Percentiles rank a stretch among this genome's conserved stretches.
Conservation (phyloP, 441 rosid genomes). For the Biscutella auriculata region DNA sequence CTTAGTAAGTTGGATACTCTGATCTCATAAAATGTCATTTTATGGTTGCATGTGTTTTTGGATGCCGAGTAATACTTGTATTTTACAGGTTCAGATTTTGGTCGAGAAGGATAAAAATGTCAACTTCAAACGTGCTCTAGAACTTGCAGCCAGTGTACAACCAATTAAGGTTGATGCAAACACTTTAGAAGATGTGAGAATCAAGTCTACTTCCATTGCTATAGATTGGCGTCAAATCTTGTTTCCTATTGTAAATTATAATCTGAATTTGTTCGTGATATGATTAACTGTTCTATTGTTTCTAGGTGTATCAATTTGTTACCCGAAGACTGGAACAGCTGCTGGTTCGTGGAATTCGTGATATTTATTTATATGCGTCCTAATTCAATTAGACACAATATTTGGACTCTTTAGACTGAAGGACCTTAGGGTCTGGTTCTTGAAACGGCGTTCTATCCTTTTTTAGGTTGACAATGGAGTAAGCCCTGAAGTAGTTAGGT, state of each 20-base stretch:
- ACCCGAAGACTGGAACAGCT: constrained; percentile 87
- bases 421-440: background rate
- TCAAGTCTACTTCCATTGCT: constrained; percentile 1
- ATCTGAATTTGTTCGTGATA: background rate
- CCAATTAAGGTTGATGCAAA: constrained; percentile 48
- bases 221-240: background rate
- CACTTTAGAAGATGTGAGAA: constrained; percentile 65
- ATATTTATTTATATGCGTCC: background rate
- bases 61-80: constrained; percentile 5
- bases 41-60: constrained; percentile 2
- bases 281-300: constrained; percentile 4
- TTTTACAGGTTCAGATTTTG: constrained; percentile 73
- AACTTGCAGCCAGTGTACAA: constrained; percentile 71
- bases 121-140: constrained; percentile 49
- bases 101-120: constrained; percentile 66
- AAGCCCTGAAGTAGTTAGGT: constrained; percentile 79
- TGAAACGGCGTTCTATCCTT: constrained; percentile 7
- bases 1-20: constrained; percentile 48
- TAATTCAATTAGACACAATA: background rate
- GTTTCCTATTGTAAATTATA: background rate
- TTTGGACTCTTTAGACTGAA: background rate
- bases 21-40: background rate
- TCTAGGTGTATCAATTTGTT: constrained; percentile 72
- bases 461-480: constrained; percentile 74
- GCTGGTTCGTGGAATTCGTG: constrained; percentile 44